Conservation (phyloP, 2,329 filamentous ascomycete species). For the Raffaelea arxii region DNA sequence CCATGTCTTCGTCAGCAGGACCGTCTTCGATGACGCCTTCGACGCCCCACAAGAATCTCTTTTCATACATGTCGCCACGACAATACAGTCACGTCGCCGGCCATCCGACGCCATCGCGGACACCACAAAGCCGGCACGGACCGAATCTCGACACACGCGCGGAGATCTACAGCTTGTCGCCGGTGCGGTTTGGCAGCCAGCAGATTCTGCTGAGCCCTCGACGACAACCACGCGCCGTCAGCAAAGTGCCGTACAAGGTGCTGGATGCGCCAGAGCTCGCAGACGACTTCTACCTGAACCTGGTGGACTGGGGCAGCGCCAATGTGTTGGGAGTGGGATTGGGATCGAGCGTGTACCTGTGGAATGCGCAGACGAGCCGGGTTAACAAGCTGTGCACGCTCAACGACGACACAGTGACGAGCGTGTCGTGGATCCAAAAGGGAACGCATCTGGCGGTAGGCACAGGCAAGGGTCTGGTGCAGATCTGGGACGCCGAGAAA, state of each 20-base stretch:
- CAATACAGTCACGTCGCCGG: slow-evolving; percentile 61
- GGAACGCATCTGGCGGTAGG: slow-evolving; percentile 94
- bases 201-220: slow-evolving; percentile 85
- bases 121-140: slow-evolving; percentile 77
- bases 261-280: slow-evolving; percentile 91
- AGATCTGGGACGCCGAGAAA: slow-evolving; percentile 94
- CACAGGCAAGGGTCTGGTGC: slow-evolving; percentile 86
- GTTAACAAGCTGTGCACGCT: slow-evolving; percentile 87
- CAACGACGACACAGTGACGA: slow-evolving; percentile 77
- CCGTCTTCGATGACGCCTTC: slow-evolving; percentile 76
- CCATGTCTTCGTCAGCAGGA: slow-evolving; percentile 25
- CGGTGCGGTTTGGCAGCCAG: slow-evolving; percentile 86
- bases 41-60: slow-evolving; percentile 95
- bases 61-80: slow-evolving; percentile 75
- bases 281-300: slow-evolving; percentile 94
- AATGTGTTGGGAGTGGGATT: slow-evolving; percentile 90
- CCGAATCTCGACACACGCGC: slow-evolving; percentile 83
- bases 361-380: slow-evolving; percentile 84
- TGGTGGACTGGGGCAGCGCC: slow-evolving; percentile 95
- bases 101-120: slow-evolving; percentile 83
- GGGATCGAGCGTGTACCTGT: slow-evolving; percentile 93
- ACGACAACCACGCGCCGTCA: slow-evolving; percentile 80
- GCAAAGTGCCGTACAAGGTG: slow-evolving; percentile 96
- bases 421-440: slow-evolving; percentile 96
- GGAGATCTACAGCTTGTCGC: slow-evolving; percentile 91